These are phyloP conservation scores for Colletotrichum phormii DNA, from an alignment of 2,329 filamentous ascomycete genomes.

Conservation along the genomic window DNA sequence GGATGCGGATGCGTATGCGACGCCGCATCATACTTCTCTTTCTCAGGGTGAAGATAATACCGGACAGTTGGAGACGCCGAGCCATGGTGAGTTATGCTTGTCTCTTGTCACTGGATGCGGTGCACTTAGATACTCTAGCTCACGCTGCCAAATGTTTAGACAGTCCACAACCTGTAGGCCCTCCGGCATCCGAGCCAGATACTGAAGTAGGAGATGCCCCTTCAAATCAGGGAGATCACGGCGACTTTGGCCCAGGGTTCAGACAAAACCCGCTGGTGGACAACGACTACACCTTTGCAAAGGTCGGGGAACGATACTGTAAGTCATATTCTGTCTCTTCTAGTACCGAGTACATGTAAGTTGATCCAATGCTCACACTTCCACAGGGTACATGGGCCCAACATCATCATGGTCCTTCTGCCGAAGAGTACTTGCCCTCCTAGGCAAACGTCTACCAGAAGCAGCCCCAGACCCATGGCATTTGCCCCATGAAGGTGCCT, in stretches of 20 bases:
- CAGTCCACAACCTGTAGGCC: conserved; percentile 3
- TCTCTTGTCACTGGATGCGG: background rate
- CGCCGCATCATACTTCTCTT: conserved; percentile 7
- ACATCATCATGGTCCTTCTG: conserved; percentile 51
- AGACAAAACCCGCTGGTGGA: conserved; percentile 46
- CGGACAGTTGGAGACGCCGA: conserved; percentile 21
- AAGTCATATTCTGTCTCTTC: conserved; percentile 12
- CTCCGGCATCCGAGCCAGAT: conserved; percentile 20
- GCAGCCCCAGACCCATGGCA: conserved; percentile 47
- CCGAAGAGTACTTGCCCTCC: conserved; percentile 46
- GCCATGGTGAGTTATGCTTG: conserved; percentile 5
- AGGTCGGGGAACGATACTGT: conserved; percentile 46
- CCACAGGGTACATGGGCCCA: conserved; percentile 48
- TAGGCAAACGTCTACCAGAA: conserved; percentile 47
- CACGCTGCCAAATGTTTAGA: background rate
- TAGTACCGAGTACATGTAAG: background rate
- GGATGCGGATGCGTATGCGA: conserved; percentile 11
- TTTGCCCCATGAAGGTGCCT: conserved; percentile 44
- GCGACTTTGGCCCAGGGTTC: conserved; percentile 30
- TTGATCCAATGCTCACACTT: background rate
- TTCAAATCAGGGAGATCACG: conserved; percentile 1
- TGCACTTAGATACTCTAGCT: background rate
- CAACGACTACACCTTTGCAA: conserved; percentile 46
- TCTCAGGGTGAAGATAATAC: background rate
- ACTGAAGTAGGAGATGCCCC: conserved; percentile 12